Evolutionary conservation across 1,284 basidiomycete species (phyloP).

Genomic region (Erythrobasidium hasegawianum): DNA sequence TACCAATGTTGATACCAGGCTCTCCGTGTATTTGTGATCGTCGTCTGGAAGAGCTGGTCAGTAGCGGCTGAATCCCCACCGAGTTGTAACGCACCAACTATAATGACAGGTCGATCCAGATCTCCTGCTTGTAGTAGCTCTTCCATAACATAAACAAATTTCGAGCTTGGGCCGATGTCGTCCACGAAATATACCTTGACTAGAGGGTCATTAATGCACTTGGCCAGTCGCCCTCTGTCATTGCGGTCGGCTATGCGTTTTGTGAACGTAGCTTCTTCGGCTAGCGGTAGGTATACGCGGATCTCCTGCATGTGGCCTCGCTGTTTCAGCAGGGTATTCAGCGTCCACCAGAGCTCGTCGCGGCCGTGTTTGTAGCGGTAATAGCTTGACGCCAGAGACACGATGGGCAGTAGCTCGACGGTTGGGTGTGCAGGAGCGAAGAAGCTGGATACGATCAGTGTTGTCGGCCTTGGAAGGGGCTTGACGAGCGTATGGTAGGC

Average conservation of each 20-base stretch:
- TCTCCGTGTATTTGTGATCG: constrained; percentile 22
- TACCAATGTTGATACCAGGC: constrained; percentile 8
- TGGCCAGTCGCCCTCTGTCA: neutral
- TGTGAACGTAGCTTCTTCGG: constrained; percentile 13
- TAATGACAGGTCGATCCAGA: constrained; percentile 6
- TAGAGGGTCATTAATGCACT: neutral
- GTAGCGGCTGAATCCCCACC: no score
- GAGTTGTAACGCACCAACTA: constrained; percentile 12
- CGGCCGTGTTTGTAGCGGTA: neutral
- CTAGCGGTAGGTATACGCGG: constrained; percentile 9
- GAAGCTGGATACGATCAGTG: neutral
- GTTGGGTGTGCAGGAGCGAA: no score
- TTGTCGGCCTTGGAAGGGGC: neutral
- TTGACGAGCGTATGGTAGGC: neutral
- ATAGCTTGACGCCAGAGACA: constrained; percentile 22
- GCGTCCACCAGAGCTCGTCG: constrained; percentile 16
- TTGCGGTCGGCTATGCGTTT: neutral
- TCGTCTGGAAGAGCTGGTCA: constrained; percentile 18
- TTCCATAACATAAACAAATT: constrained; percentile 21
- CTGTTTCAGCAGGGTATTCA: constrained; percentile 23
- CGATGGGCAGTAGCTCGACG: neutral
- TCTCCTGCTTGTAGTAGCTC: constrained; percentile 7
- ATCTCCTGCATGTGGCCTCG: constrained; percentile 1
- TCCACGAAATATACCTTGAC: constrained; percentile 10
- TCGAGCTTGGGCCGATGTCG: constrained; percentile 32